phyloP scores from a whole-genome alignment of 1,139 yeast species.

The Pichia sp. region DNA sequence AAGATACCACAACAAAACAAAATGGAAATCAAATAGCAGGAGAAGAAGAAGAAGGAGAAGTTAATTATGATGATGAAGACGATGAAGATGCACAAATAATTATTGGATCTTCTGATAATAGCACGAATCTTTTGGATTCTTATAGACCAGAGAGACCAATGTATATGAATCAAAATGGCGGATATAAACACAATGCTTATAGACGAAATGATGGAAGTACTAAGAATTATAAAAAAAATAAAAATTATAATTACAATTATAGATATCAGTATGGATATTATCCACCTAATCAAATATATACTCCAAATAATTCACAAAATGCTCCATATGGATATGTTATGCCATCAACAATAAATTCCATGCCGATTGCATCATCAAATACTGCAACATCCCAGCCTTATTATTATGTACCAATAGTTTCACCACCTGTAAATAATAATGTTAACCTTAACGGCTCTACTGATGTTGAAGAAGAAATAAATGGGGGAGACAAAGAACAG shows the following conservation, averaged over 20 bases:
- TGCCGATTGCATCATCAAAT: background rate
- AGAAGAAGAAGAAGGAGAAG: constrained; percentile 10
- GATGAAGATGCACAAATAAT: background rate
- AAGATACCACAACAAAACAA: no score
- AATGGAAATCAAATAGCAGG: constrained; percentile 9
- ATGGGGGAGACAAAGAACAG: no score
- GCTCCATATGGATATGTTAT: constrained; percentile 7
- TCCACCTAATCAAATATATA: constrained; percentile 3
- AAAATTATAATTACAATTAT: background rate
- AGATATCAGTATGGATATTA: constrained; percentile 2
- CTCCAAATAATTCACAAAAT: background rate
- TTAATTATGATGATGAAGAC: constrained; percentile 1
- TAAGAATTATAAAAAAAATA: constrained; percentile 1
- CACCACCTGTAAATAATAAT: constrained; percentile 2
- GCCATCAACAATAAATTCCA: background rate
- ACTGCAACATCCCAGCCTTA: constrained; percentile 6
- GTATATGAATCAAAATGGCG: background rate
- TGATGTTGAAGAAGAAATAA: background rate
- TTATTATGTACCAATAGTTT: constrained; percentile 12
- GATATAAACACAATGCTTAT: background rate
- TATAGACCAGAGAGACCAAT: background rate
- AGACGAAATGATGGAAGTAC: background rate
- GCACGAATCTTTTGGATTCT: background rate
- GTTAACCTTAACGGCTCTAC: background rate
- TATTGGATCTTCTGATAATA: background rate